phyloP scores from a whole-genome alignment of 306 rosid species.

The Erythrophleum fordii region DNA sequence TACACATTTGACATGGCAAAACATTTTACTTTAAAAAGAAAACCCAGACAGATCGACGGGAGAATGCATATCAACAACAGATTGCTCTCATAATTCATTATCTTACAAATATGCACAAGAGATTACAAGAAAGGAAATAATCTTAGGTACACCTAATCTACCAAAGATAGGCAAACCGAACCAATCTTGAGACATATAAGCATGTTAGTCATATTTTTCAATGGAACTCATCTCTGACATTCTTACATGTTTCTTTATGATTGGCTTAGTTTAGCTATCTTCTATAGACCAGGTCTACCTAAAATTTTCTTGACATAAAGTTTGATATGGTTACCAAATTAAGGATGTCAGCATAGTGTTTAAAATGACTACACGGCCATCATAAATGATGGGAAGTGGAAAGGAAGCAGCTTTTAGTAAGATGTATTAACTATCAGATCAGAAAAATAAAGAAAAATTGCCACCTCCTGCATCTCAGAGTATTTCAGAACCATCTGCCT shows the following conservation, averaged over 20 bases:
- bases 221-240: background rate
- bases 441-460: slow-evolving; percentile 27
- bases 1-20: slow-evolving; percentile 26
- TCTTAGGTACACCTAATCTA: background rate
- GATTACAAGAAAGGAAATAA: background rate
- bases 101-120: background rate
- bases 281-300: background rate
- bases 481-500: slow-evolving; percentile 63
- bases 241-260: background rate
- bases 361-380: slow-evolving; percentile 15
- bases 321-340: background rate
- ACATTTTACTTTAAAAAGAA: background rate
- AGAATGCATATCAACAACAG: slow-evolving; percentile 7
- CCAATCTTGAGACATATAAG: background rate
- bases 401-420: slow-evolving; percentile 1
- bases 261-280: background rate
- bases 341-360: background rate
- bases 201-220: background rate
- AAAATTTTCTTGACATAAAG: background rate
- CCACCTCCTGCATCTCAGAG: slow-evolving; percentile 81
- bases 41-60: slow-evolving; percentile 22
- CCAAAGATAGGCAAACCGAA: background rate
- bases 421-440: background rate
- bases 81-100: slow-evolving; percentile 22
- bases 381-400: background rate